phyloP scores from a whole-genome alignment of 2,329 filamentous ascomycete genomes.

The Clonostachys rosea region DNA sequence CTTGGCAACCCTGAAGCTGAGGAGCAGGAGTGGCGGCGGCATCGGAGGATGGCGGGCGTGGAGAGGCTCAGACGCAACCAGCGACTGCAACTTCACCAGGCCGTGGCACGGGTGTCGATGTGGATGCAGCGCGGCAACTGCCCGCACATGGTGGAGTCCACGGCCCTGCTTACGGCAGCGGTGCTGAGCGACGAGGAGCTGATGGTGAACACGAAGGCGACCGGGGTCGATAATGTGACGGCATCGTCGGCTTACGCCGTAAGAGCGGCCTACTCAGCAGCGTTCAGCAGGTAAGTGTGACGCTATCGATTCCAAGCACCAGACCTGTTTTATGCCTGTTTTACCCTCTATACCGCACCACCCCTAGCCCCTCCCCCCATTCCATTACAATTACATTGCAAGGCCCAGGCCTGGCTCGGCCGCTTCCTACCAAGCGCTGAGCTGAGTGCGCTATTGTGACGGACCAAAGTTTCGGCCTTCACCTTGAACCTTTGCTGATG shows the following conservation, averaged over 20 bases:
- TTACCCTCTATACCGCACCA: not conserved
- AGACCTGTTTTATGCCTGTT: not conserved
- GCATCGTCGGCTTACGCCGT: conserved; percentile 54
- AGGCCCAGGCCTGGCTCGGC: not conserved
- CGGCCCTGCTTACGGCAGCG: conserved; percentile 67
- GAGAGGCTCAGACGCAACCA: not conserved
- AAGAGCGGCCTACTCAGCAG: conserved; percentile 66
- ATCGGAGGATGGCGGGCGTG: not conserved
- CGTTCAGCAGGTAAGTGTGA: conserved; percentile 62
- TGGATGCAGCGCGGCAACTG: conserved; percentile 72
- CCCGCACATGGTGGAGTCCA: conserved; percentile 76
- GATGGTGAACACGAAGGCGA: not conserved
- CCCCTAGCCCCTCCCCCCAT: not conserved
- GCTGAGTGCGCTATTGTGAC: not conserved
- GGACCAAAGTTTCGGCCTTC: not conserved
- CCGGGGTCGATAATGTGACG: conserved; percentile 14
- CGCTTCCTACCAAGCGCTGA: too few species aligned
- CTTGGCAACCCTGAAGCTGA: conserved; percentile 1
- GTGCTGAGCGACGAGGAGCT: conserved; percentile 55
- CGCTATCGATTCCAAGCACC: not conserved
- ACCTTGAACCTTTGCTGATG: not conserved
- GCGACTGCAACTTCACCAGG: conserved; percentile 28
- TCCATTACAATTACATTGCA: not conserved
- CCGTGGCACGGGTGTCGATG: conserved; percentile 56
- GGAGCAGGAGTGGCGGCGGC: conserved; percentile 7